Conservation (phyloP, 2,329 filamentous ascomycete genomes). For the Fonsecaea multimorphosa region DNA sequence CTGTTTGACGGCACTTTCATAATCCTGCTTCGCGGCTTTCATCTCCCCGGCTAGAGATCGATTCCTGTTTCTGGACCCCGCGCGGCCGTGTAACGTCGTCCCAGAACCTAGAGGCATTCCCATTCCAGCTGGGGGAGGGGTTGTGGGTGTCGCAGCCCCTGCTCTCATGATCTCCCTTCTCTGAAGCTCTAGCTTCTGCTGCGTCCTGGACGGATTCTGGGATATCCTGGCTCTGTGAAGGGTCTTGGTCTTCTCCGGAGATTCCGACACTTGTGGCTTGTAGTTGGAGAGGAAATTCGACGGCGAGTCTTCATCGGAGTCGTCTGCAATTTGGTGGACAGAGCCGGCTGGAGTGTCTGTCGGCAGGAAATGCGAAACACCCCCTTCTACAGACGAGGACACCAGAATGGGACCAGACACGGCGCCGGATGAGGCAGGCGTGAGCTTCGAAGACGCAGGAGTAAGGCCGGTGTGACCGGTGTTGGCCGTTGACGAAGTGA, state of each 20-base stretch:
- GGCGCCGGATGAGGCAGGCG: constrained; percentile 42
- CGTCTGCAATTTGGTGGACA: constrained; percentile 44
- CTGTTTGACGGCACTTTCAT: constrained; percentile 52
- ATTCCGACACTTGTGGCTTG: constrained; percentile 54
- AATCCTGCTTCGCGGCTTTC: constrained; percentile 50
- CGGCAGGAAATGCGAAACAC: constrained; percentile 54
- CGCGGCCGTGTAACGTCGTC: constrained; percentile 40
- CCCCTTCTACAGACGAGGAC: constrained; percentile 56
- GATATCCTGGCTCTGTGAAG: constrained; percentile 42
- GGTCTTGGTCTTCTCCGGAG: constrained; percentile 44
- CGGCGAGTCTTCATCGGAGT: constrained; percentile 53
- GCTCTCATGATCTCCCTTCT: constrained; percentile 47
- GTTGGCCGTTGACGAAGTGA: constrained; percentile 44
- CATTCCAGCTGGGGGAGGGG: constrained; percentile 48
- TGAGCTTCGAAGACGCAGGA: constrained; percentile 44
- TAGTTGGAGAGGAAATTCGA: constrained; percentile 56
- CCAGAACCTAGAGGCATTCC: constrained; percentile 39
- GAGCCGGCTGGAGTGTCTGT: constrained; percentile 37
- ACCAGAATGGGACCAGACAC: constrained; percentile 40
- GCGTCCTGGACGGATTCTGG: constrained; percentile 50
- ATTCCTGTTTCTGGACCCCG: constrained; percentile 39
- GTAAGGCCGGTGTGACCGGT: constrained; percentile 19
- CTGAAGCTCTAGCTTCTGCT: constrained; percentile 57
- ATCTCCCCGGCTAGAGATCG: constrained; percentile 36
- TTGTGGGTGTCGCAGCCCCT: constrained; percentile 51